Evolutionary conservation across 495 filamentous ascomycete genomes (phyloP).

Genomic region (Aspergillus incahuasiensis): DNA sequence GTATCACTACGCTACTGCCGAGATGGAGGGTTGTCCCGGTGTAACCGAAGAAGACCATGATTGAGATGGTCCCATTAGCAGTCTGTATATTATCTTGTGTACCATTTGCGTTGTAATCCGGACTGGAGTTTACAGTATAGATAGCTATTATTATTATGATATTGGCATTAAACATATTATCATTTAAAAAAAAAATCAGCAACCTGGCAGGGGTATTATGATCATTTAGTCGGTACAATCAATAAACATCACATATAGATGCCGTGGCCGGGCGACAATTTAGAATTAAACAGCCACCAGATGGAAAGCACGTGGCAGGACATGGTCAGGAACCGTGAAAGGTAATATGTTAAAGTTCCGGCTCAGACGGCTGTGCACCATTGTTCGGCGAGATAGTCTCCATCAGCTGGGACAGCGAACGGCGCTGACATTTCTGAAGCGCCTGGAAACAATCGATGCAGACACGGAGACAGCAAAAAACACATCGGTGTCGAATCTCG

Average conservation of each 20-base stretch:
- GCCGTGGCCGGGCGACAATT: neutral
- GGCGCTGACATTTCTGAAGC: constrained; percentile 34
- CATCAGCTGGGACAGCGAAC: constrained; percentile 35
- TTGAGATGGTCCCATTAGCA: constrained; percentile 29
- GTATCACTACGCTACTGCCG: constrained; percentile 60
- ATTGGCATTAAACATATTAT: too few species aligned
- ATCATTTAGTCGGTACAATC: constrained; percentile 9
- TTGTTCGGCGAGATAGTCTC: constrained; percentile 6
- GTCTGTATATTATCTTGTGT: neutral
- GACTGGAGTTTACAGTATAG: neutral
- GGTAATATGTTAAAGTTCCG: neutral
- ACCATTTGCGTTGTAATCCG: neutral
- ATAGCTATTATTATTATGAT: too few species aligned
- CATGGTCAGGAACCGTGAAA: too few species aligned
- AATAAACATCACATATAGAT: constrained; percentile 1
- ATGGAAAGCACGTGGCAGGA: neutral
- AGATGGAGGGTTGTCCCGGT: constrained; percentile 88
- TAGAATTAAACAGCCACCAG: neutral
- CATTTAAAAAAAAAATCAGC: too few species aligned
- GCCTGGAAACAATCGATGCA: constrained; percentile 37
- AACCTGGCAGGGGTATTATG: constrained; percentile 14
- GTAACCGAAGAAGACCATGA: constrained; percentile 90
- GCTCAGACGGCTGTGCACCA: neutral
- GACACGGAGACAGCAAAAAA: constrained; percentile 46
- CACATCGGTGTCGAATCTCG: constrained; percentile 42